These are phyloP conservation scores for Aspergillus floridensis DNA, from an alignment of 2,329 filamentous ascomycete species.

Conservation along the genomic window DNA sequence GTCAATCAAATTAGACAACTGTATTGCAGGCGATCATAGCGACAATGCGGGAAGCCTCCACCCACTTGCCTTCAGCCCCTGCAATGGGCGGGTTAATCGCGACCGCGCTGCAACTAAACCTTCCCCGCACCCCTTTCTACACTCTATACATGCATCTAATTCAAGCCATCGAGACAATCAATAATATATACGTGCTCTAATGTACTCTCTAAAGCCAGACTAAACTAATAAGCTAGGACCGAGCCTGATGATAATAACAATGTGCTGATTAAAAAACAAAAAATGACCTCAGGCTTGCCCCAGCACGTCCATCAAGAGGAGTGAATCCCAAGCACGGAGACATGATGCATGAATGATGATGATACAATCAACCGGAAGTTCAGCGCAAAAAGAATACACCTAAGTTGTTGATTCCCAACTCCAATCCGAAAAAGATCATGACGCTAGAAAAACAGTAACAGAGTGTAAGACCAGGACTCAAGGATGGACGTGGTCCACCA, in stretches of 20 bases:
- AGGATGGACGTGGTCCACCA: conserved; percentile 36
- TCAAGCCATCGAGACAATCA: not conserved
- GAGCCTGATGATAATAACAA: not conserved
- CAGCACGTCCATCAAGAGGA: not conserved
- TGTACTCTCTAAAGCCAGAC: not conserved
- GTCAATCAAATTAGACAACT: not conserved
- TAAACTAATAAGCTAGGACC: not conserved
- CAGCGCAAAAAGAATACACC: not conserved
- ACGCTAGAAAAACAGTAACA: not conserved
- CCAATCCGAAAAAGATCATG: conserved; percentile 7
- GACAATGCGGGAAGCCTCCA: not conserved
- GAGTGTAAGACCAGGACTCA: not conserved
- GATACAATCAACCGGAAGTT: not conserved
- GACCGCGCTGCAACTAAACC: not conserved
- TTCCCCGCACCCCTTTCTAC: not conserved
- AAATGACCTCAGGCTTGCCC: not conserved
- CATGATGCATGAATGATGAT: not conserved
- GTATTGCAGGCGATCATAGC: not conserved
- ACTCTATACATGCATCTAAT: not conserved
- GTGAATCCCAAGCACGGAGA: not conserved
- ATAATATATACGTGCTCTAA: not conserved
- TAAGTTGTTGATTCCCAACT: conserved; percentile 11
- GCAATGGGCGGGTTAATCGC: not conserved
- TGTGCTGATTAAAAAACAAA: not conserved
- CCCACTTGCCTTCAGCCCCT: no score